These are phyloP conservation scores for Moringa oleifera DNA, from an alignment of 345 rosid species.

Conservation along the genomic window DNA sequence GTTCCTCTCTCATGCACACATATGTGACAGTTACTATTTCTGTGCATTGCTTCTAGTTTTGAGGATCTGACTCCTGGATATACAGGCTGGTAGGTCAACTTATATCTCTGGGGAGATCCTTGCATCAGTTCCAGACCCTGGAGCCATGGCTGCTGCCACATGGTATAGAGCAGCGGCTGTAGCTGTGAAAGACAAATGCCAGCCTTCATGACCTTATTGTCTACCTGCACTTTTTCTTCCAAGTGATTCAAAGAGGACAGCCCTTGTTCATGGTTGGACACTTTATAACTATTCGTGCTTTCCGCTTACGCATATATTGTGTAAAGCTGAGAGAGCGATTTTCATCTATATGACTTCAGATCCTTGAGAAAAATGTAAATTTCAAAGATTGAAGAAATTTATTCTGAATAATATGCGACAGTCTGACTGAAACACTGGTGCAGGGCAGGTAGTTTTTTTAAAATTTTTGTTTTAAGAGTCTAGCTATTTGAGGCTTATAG, in stretches of 20 bases:
- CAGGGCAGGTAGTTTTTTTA: too few species aligned
- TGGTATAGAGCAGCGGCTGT: conserved; percentile 95
- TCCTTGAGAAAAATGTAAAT: background rate
- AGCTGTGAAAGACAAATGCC: conserved; percentile 50
- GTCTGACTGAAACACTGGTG: too few species aligned
- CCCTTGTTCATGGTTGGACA: conserved; percentile 14
- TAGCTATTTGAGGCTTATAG: too few species aligned
- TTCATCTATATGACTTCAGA: background rate
- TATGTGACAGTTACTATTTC: too few species aligned
- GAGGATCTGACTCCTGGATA: conserved; percentile 13
- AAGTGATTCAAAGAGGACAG: conserved; percentile 5
- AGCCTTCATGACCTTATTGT: conserved; percentile 17
- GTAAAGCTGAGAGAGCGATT: conserved; percentile 47
- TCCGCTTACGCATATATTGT: conserved; percentile 45
- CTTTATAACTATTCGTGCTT: conserved; percentile 27
- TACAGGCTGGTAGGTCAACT: conserved; percentile 84
- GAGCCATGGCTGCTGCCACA: conserved; percentile 86
- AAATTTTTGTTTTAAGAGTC: too few species aligned
- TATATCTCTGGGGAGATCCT: conserved; percentile 60
- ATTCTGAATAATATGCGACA: background rate
- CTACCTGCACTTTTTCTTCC: background rate
- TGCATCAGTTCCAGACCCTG: conserved; percentile 78
- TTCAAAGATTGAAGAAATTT: too few species aligned
- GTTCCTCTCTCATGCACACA: too few species aligned
- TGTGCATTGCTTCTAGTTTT: background rate